Evolutionary conservation across 1,284 basidiomycete species (phyloP).

Genomic region (Ganoderma sinense): DNA sequence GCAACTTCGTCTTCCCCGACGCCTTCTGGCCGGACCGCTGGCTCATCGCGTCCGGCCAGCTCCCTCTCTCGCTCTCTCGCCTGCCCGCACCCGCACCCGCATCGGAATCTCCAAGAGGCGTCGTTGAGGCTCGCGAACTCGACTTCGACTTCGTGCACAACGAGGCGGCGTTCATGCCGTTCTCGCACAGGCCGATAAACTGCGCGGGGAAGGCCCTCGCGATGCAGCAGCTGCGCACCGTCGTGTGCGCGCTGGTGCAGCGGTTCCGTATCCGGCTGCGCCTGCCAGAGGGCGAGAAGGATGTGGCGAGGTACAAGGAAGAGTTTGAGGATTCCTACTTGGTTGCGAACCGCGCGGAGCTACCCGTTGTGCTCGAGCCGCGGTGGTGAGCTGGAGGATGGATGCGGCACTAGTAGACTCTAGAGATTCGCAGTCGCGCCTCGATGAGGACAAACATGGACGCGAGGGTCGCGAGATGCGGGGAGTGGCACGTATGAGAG

Average conservation of each 20-base stretch:
- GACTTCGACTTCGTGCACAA: slow-evolving; percentile 31
- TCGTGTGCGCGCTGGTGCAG: slow-evolving; percentile 38
- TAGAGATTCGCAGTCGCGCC: no score
- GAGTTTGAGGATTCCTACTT: slow-evolving; percentile 32
- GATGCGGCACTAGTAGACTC: no score
- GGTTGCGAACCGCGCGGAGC: slow-evolving; percentile 23
- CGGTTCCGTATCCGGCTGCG: slow-evolving; percentile 35
- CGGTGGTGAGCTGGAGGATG: neutral
- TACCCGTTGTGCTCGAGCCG: slow-evolving; percentile 27
- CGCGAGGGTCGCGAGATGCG: no score
- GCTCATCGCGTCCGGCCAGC: slow-evolving; percentile 6
- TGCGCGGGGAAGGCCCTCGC: no score
- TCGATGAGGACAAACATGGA: no score
- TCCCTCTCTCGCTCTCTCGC: neutral
- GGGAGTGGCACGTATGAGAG: no score
- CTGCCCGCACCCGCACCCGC: neutral
- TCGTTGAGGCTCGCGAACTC: no score
- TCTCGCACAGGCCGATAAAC: no score
- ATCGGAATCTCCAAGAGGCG: no score
- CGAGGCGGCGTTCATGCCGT: slow-evolving; percentile 37
- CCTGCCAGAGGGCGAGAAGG: slow-evolving; percentile 28
- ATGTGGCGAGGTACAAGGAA: slow-evolving; percentile 30
- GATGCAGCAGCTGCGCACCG: no score
- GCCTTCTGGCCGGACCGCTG: slow-evolving; percentile 19
- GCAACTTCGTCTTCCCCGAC: slow-evolving; percentile 10